Evolutionary conservation across 176 grass and related monocot genomes (phyloP), one percentile per base, ranked within the genome.

Genomic region (Paspalum notatum): DNA sequence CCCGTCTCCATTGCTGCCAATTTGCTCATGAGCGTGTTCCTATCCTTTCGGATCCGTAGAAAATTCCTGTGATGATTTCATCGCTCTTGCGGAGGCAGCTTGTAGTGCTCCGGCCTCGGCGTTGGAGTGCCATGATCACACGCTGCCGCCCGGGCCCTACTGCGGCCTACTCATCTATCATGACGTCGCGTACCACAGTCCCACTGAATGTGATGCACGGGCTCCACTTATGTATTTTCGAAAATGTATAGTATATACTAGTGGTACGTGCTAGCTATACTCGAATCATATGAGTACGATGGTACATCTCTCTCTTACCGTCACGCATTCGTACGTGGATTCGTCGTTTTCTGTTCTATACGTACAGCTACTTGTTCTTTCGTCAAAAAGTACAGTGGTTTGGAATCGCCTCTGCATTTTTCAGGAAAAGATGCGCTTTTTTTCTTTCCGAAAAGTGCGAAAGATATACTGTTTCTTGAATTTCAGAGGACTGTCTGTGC

Each of bases 121-220:
- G 47, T 84, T 84, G 82, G 87, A 64, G 38, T 21, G 71, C 77
- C 87, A 89, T 89, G 82, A 89, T 71, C 78, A 64, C 78, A 44
- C 87, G 72, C 56, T 80, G 66, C 59, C 60, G 24, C 9, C 18
- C 42, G 13, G 63, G 63, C 18, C 87, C 81, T 68, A 63, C 75
- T 24, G n/a, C 40, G 17, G 12, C 51, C 71, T 58, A 9, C 21
- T 10, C 8, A 0, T 55, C 55, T 82, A 72, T 65, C 71, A 71
- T 38, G 71, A 71, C 53, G 69, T 60, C 55, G 56, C 57, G 45
- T 75, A 66, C 47, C 61, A 66, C 62, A 54, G 76, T 21, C 61
- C n/a, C 32, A 22, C 45, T 45, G 72, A 76, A 48, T 77, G 82
- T 59, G 72, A 85, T 71, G 57, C 47, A 26, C 45, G 71, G 76